Conservation (phyloP, 2,329 filamentous ascomycete genomes). For the Gliomastix tumulicola region DNA sequence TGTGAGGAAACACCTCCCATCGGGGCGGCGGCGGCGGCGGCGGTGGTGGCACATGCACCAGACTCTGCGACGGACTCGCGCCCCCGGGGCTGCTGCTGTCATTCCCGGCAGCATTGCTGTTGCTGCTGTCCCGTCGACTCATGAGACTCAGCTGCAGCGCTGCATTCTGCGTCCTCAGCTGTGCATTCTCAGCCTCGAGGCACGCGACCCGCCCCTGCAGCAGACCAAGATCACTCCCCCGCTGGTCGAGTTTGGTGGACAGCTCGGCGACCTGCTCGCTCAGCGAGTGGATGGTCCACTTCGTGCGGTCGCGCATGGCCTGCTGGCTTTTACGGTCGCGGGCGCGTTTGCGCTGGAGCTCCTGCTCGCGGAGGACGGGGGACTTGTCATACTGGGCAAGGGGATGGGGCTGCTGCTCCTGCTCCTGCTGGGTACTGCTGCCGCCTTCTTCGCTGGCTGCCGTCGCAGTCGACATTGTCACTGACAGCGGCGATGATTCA, state of each 20-base stretch:
- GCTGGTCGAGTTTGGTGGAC: conserved; percentile 13
- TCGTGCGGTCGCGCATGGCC: conserved; percentile 23
- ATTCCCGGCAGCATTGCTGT: not conserved
- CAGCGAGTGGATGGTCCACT: conserved; percentile 18
- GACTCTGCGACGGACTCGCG: not conserved
- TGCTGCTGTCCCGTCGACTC: conserved; percentile 7
- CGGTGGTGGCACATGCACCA: not conserved
- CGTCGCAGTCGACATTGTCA: no score
- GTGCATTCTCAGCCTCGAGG: conserved; percentile 17
- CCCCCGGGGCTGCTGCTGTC: not conserved
- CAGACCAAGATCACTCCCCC: conserved; percentile 7
- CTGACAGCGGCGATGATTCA: no score
- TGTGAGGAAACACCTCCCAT: conserved; percentile 15
- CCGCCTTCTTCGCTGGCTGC: no score
- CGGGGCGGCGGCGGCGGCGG: conserved; percentile 6
- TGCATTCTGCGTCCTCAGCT: conserved; percentile 18
- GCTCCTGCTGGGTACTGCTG: no score
- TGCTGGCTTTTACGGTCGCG: conserved; percentile 22
- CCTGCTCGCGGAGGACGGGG: conserved; percentile 6
- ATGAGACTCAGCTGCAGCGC: conserved; percentile 18
- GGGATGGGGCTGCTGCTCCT: no score
- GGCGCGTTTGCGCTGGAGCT: conserved; percentile 20
- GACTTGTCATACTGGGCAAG: no score
- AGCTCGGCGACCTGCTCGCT: conserved; percentile 18
- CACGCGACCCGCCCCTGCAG: conserved; percentile 11